Conservation (phyloP, 129 eudicot genomes). For the Calendula officinalis region DNA sequence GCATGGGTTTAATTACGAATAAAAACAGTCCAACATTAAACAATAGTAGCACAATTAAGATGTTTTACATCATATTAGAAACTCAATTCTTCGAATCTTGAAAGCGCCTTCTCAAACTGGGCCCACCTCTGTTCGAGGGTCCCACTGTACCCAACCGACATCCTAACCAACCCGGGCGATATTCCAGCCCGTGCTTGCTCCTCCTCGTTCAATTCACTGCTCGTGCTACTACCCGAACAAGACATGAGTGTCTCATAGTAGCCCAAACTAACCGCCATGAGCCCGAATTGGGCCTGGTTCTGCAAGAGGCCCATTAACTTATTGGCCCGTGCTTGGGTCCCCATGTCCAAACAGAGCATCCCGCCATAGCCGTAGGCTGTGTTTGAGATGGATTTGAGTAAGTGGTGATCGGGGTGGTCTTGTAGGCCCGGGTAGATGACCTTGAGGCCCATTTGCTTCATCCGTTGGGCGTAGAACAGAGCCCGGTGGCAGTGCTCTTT, state of each 20-base stretch:
- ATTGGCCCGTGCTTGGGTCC: conserved; percentile 32
- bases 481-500: conserved; percentile 92
- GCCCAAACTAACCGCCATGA: conserved; percentile 97
- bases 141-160: conserved; percentile 94
- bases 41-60: conserved; percentile 1
- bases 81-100: conserved; percentile 31
- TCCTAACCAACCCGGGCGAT: conserved; percentile 88
- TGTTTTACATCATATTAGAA: neutral
- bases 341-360: conserved; percentile 87
- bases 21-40: conserved; percentile 11
- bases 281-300: conserved; percentile 53
- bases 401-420: conserved; percentile 78
- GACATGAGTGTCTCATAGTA: conserved; percentile 98
- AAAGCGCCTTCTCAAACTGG: conserved; percentile 64
- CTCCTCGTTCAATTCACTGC: conserved; percentile 72
- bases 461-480: conserved; percentile 56
- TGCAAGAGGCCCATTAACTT: conserved; percentile 14
- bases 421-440: conserved; percentile 95
- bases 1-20: neutral
- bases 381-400: conserved; percentile 57
- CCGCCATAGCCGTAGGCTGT: conserved; percentile 86
- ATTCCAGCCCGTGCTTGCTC: conserved; percentile 78
- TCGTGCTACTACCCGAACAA: conserved; percentile 91
- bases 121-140: conserved; percentile 89
- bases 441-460: conserved; percentile 82